Evolutionary conservation across 2,329 filamentous ascomycete genomes (phyloP), one percentile per base, ranked within the genome.

Genomic region (Ramularia endophylla): DNA sequence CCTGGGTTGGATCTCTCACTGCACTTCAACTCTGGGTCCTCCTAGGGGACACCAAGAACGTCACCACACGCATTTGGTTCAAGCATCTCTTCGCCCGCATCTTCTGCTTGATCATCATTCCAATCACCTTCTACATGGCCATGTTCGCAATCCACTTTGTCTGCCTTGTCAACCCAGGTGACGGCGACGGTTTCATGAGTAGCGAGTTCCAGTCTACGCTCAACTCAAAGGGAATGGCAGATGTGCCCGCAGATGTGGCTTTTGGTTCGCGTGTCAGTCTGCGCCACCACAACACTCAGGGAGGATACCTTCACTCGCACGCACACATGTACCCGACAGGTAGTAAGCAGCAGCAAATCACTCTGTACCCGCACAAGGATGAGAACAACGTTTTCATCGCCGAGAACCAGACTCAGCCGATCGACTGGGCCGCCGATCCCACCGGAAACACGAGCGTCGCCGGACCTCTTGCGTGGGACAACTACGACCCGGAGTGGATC

Each of bases 111-210:
- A 88, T 98, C 53, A 72, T 94, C 53, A 86, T 98, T 53, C 92
- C 92, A 5, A 53, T 85, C 18, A 81, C 80, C 27, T 95, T 98
- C 69, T 98, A 98, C 71, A 83, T 95, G 74, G 83, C 79, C 59
- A 95, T 97, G 86, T 98, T 98, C 60, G 89, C 80, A 39, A 94
- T 98, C 57, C 92, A 98, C 72, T 98, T 98, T 68, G 55, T 89
- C 54, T 94, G 87, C 72, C 77, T 98, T 30, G 78, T 83, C 46
- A 98, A 98, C 68, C 92, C 92, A 19, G 92, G 92, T 46, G 92
- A 98, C 38, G 92, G 92, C 40, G 92, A 98, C 65, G 92, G 92
- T 41, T 98, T 98, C 73, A 98, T 98, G 92, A 95, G 89, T 61
- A 95, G 90, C 41, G 92, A 98, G 62, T 98, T 98, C 73, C 92